Evolutionary conservation across 352 stramenopile species (phyloP).

Genomic region (Globisporangium irregulare): DNA sequence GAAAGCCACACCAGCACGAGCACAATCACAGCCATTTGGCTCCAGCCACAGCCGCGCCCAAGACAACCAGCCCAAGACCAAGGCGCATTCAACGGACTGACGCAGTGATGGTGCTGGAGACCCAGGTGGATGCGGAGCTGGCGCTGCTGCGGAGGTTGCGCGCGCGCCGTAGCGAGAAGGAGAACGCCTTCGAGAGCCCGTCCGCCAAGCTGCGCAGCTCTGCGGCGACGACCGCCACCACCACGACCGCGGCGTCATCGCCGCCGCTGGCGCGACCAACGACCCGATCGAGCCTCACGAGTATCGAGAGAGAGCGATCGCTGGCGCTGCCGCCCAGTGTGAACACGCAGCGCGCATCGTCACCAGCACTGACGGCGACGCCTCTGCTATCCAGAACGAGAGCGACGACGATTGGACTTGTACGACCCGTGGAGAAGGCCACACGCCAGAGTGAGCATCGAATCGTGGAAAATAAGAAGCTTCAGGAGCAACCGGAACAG

Average conservation of each 20-base stretch:
- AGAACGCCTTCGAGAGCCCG: conserved; percentile 19
- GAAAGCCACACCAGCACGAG: not conserved
- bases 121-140: conserved; percentile 14
- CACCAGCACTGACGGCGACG: not conserved
- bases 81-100: not conserved
- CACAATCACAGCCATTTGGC: not conserved
- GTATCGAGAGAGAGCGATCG: not conserved
- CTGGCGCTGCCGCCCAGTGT: conserved; percentile 11
- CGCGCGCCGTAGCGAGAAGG: conserved; percentile 20
- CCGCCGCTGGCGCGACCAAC: not conserved
- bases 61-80: not conserved
- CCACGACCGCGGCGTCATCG: not conserved
- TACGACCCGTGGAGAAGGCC: conserved; percentile 11
- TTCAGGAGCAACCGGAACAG: conserved; percentile 4
- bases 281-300: conserved; percentile 5
- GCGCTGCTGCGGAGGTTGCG: conserved; percentile 19
- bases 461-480: conserved; percentile 5
- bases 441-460: conserved; percentile 6
- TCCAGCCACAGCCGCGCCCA: not conserved
- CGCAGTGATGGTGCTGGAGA: conserved; percentile 14
- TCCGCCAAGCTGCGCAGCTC: conserved; percentile 14
- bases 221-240: conserved; percentile 7
- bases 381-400: conserved; percentile 10
- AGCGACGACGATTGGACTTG: conserved; percentile 9
- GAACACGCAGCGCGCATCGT: conserved; percentile 13